Evolutionary conservation across 768 basidiomycete species (phyloP).

Genomic region (Podaxis mareebaensis): DNA sequence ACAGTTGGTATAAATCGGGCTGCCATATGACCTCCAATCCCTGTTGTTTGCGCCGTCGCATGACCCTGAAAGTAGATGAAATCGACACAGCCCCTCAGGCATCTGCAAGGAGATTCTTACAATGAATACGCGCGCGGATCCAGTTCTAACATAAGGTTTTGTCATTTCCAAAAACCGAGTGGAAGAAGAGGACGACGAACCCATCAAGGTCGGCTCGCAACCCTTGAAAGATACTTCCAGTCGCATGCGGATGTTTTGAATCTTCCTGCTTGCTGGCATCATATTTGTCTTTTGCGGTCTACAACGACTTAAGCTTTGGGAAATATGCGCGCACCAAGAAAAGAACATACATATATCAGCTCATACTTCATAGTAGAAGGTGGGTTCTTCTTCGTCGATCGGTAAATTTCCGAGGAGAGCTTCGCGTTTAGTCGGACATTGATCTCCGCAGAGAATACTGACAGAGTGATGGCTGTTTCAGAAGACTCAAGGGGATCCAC

Average conservation of each 20-base stretch:
- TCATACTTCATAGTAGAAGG: slow-evolving; percentile 74
- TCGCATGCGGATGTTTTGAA: slow-evolving; percentile 52
- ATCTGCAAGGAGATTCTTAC: slow-evolving; percentile 38
- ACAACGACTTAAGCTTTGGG: not conserved
- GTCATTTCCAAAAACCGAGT: not conserved
- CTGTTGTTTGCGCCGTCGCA: slow-evolving; percentile 90
- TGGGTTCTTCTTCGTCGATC: slow-evolving; percentile 95
- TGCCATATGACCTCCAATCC: slow-evolving; percentile 63
- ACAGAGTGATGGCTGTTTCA: slow-evolving; percentile 57
- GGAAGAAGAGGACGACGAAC: slow-evolving; percentile 35
- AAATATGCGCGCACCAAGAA: not conserved
- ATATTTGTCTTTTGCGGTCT: slow-evolving; percentile 81
- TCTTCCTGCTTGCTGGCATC: slow-evolving; percentile 74
- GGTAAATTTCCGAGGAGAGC: slow-evolving; percentile 69
- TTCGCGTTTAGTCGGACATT: slow-evolving; percentile 66
- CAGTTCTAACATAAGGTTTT: slow-evolving; percentile 42
- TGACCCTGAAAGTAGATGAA: slow-evolving; percentile 60
- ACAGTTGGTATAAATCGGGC: slow-evolving; percentile 94
- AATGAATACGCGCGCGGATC: slow-evolving; percentile 81
- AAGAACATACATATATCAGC: slow-evolving; percentile 73
- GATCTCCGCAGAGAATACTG: slow-evolving; percentile 68
- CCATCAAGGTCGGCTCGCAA: slow-evolving; percentile 85
- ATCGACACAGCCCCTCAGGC: not conserved
- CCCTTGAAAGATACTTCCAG: slow-evolving; percentile 85
- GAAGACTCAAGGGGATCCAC: slow-evolving; percentile 40